Evolutionary conservation across 805 yeast species (phyloP), one percentile per base, ranked within the genome.

Genomic region (Saccharomyces paradoxus): DNA sequence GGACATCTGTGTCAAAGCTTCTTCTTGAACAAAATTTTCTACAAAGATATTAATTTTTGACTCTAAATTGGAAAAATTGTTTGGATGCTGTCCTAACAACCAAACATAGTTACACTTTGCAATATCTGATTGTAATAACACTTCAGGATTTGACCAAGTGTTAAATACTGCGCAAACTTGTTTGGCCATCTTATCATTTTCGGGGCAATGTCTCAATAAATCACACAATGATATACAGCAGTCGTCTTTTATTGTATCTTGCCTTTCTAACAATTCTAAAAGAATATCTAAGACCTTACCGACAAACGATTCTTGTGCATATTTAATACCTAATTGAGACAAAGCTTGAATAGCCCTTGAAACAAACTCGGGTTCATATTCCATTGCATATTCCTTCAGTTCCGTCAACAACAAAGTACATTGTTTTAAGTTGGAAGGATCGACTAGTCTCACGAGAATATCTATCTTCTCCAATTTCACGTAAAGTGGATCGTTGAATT

Each of bases 401-500:
- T 87, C 95, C 22, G 84, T 81, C 58, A 87, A 71, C 47, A 87
- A 69, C 57, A 85, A 67, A 24, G 80, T 68, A 48, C 83, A 77
- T 63, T 85, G 87, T 53, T 72, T 70, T 49, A 67, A 48, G 14
- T 73, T 69, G 4, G 62, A 50, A 31, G 80, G 84, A 56, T 80
- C 80, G 4, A 87, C 84, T 53, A 87, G 73, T 64, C 92, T 78
- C 0, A 86, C 81, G 75, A 87, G 74, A 26, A 86, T 83, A 62
- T 87, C 94, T 56, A 87, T 75, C 64, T 87, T 87, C 62, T 87
- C 94, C 57, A 86, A 71, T 65, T 87, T 87, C 56, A 87, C 74
- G 65, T 87, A 87, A 52, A 87, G 70, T 56, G 97, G 88, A 76
- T 91, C 87, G 68, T 84, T 86, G 74, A 81, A 90, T 70, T 90